Evolutionary conservation across 1,284 basidiomycete species (phyloP).

Genomic region (Boletus mariae): DNA sequence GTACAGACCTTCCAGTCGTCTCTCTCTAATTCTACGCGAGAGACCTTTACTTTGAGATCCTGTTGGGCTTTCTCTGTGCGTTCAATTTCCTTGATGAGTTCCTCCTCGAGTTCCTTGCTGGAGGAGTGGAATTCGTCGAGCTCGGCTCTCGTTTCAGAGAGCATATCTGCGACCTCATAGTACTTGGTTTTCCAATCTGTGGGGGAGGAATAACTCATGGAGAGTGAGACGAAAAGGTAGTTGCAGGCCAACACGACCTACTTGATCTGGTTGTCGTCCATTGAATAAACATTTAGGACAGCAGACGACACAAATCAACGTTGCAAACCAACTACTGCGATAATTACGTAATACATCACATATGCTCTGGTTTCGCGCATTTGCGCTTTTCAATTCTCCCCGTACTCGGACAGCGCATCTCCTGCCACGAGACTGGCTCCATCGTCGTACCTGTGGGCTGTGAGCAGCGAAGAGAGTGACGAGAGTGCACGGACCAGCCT

Average conservation of each 20-base stretch:
- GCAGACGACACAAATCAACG: slow-evolving; percentile 9
- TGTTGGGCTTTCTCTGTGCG: slow-evolving; percentile 83
- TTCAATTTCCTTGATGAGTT: slow-evolving; percentile 85
- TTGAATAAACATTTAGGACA: slow-evolving; percentile 38
- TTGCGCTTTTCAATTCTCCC: slow-evolving; percentile 82
- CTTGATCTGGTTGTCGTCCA: slow-evolving; percentile 62
- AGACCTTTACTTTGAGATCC: slow-evolving; percentile 74
- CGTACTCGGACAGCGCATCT: slow-evolving; percentile 86
- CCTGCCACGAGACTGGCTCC: slow-evolving; percentile 86
- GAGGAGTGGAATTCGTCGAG: slow-evolving; percentile 89
- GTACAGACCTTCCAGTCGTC: slow-evolving; percentile 87
- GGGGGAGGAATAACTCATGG: slow-evolving; percentile 50
- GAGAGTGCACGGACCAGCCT: slow-evolving; percentile 50
- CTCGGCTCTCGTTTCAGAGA: slow-evolving; percentile 81
- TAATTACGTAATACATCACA: slow-evolving; percentile 36
- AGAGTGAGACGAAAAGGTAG: slow-evolving; percentile 12
- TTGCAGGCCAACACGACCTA: slow-evolving; percentile 31
- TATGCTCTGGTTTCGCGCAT: slow-evolving; percentile 80
- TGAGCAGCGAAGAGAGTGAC: not conserved
- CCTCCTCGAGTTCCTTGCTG: slow-evolving; percentile 90
- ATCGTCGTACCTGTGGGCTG: slow-evolving; percentile 63
- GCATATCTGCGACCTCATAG: slow-evolving; percentile 79
- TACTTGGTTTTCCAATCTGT: slow-evolving; percentile 83
- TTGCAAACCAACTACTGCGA: slow-evolving; percentile 10
- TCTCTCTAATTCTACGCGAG: slow-evolving; percentile 72